phyloP scores from a whole-genome alignment of 345 rosid genomes.

The Psidium guajava region DNA sequence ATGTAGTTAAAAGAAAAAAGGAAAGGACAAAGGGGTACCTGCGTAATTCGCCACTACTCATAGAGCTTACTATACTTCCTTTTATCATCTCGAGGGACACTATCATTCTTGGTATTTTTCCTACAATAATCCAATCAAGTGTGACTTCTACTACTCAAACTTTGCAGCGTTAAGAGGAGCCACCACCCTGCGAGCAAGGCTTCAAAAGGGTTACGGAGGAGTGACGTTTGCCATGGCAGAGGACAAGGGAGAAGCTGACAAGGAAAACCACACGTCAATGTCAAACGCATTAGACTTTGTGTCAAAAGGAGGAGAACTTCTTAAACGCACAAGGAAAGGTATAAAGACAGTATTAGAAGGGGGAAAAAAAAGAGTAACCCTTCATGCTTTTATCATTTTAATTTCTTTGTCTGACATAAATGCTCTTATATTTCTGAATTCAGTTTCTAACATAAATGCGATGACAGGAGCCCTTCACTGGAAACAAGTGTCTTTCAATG shows the following conservation, averaged over 20 bases:
- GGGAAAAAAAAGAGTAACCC: neutral
- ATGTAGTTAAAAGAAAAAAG: neutral
- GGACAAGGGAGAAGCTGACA: constrained; percentile 36
- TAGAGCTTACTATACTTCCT: neutral
- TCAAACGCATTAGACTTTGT: constrained; percentile 53
- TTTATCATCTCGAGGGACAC: neutral
- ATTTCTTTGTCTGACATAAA: neutral
- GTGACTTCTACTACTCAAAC: neutral
- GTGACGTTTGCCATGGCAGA: constrained; percentile 25
- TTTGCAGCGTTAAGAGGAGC: constrained; percentile 75
- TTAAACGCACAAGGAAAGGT: constrained; percentile 96
- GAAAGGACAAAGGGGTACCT: neutral
- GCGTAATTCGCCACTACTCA: neutral
- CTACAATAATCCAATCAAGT: neutral
- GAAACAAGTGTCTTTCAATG: constrained; percentile 81
- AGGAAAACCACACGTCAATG: constrained; percentile 31
- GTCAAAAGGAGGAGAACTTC: constrained; percentile 75
- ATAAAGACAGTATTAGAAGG: neutral
- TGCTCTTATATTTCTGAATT: neutral
- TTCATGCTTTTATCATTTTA: neutral
- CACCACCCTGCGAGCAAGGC: constrained; percentile 58
- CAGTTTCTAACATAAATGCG: neutral
- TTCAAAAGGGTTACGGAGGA: constrained; percentile 47
- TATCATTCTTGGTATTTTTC: neutral
- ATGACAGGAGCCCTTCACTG: constrained; percentile 74